Evolutionary conservation across 2,329 filamentous ascomycete genomes (phyloP).

Genomic region (Aspergillus candidus): DNA sequence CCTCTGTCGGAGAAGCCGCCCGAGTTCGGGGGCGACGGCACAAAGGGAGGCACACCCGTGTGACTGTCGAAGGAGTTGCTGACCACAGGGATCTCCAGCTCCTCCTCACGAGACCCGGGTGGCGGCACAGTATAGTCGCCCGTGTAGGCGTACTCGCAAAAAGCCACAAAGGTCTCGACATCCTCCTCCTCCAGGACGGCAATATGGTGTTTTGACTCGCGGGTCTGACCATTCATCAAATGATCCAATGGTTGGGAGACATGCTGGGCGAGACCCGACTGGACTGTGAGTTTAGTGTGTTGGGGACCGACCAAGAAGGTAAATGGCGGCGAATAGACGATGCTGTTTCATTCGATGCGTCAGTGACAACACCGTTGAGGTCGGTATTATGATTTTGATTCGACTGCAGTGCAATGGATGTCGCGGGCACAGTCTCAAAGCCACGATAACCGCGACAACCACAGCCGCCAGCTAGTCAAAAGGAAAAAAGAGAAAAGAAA

Average conservation of each 20-base stretch:
- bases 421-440: too few species aligned
- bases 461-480: too few species aligned
- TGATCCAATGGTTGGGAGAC: slow-evolving; percentile 40
- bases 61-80: slow-evolving; percentile 5
- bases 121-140: slow-evolving; percentile 40
- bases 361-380: slow-evolving; percentile 15
- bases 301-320: slow-evolving; percentile 43
- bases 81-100: slow-evolving; percentile 11
- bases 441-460: too few species aligned
- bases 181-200: slow-evolving; percentile 43
- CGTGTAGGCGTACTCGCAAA: slow-evolving; percentile 47
- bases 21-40: neutral
- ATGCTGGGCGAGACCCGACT: slow-evolving; percentile 40
- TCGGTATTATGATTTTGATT: slow-evolving; percentile 1
- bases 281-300: slow-evolving; percentile 43
- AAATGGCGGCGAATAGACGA: slow-evolving; percentile 40
- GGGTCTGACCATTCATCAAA: slow-evolving; percentile 42
- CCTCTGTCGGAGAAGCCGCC: neutral
- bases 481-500: neutral
- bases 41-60: slow-evolving; percentile 6
- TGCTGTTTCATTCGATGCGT: slow-evolving; percentile 27
- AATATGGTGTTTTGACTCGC: slow-evolving; percentile 39
- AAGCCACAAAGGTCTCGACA: slow-evolving; percentile 44
- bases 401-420: too few species aligned
- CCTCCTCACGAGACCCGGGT: slow-evolving; percentile 18